Base-by-base conservation (phyloP, 106 monocot genomes). In the Acanthochlamys bracteata region DNA sequence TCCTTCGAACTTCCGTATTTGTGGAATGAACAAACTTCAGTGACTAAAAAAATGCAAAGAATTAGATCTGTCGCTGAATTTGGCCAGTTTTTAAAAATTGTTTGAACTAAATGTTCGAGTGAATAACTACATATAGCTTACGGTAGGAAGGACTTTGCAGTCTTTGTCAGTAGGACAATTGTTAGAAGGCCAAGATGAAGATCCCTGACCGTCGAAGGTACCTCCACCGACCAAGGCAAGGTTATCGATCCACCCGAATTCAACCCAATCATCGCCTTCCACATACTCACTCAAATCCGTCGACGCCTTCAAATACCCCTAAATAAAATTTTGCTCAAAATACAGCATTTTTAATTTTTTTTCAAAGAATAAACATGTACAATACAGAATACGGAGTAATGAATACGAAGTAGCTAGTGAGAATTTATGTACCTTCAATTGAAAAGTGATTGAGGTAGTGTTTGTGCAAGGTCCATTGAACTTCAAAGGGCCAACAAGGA, bases 161-260 rank as follows among this genome's bases (percentile, higher is more conserved):
- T 80, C 25, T 22, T 42, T 67, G 7, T 71, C 15, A 0, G 17
- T 53, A 20, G 81, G 81, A 55, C 78, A 79, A 9, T 79, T 63
- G 40, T 79, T 82, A 61, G n/a, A 66, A 1, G 66, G 69, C 86
- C 86, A 86, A 1, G 86, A 24, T 0, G 20, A 55, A 24, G 82
- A 60, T 23, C 88, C 88, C 39, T 84, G 83, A 39, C 83, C 88
- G 26, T 88, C 80, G 54, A 84, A 63, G 19, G 65, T 75, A 10
- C 88, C 88, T 17, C 67, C 73, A 20, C 84, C 88, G 46, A 68
- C 75, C 22, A 88, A 22, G 1, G 49, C 66, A 24, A 88, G 53
- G 17, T 23, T 39, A 13, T 83, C 46, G 22, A 83, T 10, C 17
- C 41, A 55, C 2, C 42, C 61, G n/a, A 83, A 88, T 42, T 74